Percentiles rank a stretch among this genome's conserved stretches.
phyloP scores from a whole-genome alignment of 164 flowering plant species.

The Paratinospora sagittata region DNA sequence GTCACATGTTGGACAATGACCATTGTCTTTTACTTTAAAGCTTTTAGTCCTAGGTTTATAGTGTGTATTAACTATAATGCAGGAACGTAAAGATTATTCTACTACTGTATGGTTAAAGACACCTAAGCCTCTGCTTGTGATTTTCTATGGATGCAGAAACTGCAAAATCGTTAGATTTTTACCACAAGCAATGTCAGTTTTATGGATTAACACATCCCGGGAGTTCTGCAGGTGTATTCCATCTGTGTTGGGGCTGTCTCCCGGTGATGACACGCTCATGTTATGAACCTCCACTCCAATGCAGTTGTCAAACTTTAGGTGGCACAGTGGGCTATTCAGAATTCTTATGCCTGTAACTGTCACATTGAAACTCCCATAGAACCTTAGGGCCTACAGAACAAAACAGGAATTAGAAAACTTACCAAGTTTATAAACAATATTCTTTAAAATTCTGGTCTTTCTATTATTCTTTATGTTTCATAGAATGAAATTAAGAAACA shows the following conservation, averaged over 20 bases:
- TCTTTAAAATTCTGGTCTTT: neutral
- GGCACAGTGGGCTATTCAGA: constrained; percentile 37
- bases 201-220: constrained; percentile 25
- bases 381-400: constrained; percentile 26
- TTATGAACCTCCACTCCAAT: constrained; percentile 22
- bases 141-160: neutral
- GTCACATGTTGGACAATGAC: neutral
- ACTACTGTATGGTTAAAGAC: too few relatives aligned
- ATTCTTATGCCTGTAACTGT: constrained; percentile 30
- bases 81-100: neutral
- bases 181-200: constrained; percentile 36
- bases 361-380: constrained; percentile 34
- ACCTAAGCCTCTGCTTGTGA: too few relatives aligned
- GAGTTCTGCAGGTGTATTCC: constrained; percentile 47
- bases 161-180: constrained; percentile 16
- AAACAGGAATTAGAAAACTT: neutral
- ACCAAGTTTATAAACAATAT: neutral
- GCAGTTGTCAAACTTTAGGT: constrained; percentile 41
- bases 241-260: constrained; percentile 39
- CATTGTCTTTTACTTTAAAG: neutral
- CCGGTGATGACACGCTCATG: constrained; percentile 31
- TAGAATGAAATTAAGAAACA: neutral
- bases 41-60: neutral
- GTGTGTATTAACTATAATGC: neutral
- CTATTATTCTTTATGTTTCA: neutral